Base-by-base conservation (phyloP, 2,329 filamentous ascomycete species). In the Stachybotrys chartarum region DNA sequence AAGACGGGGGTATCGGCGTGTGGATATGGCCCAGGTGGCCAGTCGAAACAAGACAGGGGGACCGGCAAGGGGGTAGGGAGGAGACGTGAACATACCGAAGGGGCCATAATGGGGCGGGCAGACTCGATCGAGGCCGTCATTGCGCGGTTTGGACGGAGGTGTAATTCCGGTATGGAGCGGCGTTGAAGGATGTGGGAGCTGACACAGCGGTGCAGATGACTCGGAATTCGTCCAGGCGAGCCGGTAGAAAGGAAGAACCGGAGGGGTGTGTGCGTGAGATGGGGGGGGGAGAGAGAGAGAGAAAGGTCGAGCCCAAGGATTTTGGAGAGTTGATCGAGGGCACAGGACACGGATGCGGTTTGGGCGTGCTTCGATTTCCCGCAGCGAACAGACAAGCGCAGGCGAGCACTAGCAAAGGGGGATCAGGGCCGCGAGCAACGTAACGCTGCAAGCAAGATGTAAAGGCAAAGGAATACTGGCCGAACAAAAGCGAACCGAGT, bases 51-150 rank as follows among this genome's bases (percentile, higher is more conserved):
- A 42, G 35, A 14, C 35, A 42, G 14, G 35, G 35, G 35, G 35
- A 42, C 8, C 10, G 35, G 35, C 8, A 42, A 42, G 35, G 35
- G 45, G 45, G 17, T 16, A 24, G 24, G 24, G 24, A 24, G 24
- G 24, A 24, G 24, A 24, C 24, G 24, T 57, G 58, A 58, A 81
- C 81, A 55, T 81, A 84, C 81, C 65, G 81, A 84, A 51, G 80
- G 78, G 57, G 80, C 80, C 81, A 84, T 83, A 68, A 84, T 84
- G 63, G 81, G 81, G 67, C 81, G 80, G 54, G 79, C 75, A 49
- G 81, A 84, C 55, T 84, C 81, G 56, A 84, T 65, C n/a, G 81
- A 84, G 58, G 75, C 68, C 67, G 80, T 79, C 81, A 84, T 84
- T 55, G 60, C 66, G 35, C 35, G 35, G 35, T 2, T 42, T 14